Conservation (phyloP, 2,329 filamentous ascomycete species). For the Penicillium nordicum region DNA sequence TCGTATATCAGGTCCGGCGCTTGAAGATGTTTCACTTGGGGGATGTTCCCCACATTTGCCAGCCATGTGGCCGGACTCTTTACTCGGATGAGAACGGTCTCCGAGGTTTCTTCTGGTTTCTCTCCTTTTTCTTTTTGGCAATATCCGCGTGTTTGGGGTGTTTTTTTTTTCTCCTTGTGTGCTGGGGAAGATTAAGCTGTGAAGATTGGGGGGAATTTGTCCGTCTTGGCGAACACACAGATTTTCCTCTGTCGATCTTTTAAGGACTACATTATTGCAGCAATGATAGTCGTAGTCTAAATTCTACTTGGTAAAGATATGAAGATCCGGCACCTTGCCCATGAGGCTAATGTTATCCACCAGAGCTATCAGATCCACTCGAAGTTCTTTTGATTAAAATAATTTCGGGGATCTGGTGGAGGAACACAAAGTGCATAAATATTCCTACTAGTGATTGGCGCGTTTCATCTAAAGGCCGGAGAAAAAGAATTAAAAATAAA, state of each 20-base stretch:
- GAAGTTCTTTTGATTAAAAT: background rate
- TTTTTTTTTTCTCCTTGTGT: no score
- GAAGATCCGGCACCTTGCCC: background rate
- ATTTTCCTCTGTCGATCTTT: conserved; percentile 5
- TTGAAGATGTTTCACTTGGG: conserved; percentile 21
- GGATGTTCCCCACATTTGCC: conserved; percentile 12
- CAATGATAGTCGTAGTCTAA: conserved; percentile 11
- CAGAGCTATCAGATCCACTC: background rate
- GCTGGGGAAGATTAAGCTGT: no score
- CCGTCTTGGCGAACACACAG: conserved; percentile 15
- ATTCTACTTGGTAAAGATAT: background rate
- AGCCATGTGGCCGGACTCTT: background rate
- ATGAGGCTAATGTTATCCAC: background rate
- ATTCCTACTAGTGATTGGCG: no score
- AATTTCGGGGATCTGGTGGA: background rate
- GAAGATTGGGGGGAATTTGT: conserved; percentile 3
- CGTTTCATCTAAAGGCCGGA: background rate
- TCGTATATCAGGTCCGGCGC: background rate
- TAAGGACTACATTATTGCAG: conserved; percentile 11
- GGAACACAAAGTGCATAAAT: no score
- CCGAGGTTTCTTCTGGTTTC: background rate
- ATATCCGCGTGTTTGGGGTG: background rate
- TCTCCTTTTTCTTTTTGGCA: background rate
- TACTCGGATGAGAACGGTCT: conserved; percentile 7
- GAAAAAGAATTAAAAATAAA: no score